A percentile compares a stretch with the other conserved stretches of the same genome.
These are phyloP conservation scores for Cyclospora cayetanensis DNA, from an alignment of 169 alveolate genomes.

Conservation along the genomic window DNA sequence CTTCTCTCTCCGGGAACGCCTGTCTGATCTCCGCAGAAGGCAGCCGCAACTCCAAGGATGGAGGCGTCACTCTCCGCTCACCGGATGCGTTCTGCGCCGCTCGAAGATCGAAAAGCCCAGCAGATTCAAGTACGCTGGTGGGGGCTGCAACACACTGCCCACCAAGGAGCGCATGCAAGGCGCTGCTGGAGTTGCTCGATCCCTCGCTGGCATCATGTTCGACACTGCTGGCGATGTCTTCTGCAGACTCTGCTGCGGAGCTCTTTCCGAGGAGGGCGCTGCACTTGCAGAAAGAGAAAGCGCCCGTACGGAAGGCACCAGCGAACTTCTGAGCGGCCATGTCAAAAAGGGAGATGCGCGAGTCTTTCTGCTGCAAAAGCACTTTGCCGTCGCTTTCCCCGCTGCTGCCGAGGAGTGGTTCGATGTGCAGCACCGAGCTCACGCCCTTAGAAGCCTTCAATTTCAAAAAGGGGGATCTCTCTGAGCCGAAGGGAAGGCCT, in stretches of 20 bases:
- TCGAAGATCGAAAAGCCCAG: neutral
- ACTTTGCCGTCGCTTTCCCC: slow-evolving; percentile 32
- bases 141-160: slow-evolving; percentile 24
- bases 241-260: too few relatives aligned
- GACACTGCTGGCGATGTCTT: neutral
- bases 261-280: too few relatives aligned
- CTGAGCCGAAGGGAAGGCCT: neutral
- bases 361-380: slow-evolving; percentile 36
- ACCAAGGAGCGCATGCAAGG: neutral
- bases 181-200: slow-evolving; percentile 1
- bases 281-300: slow-evolving; percentile 38
- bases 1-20: neutral
- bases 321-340: neutral
- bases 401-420: slow-evolving; percentile 12
- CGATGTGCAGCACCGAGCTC: slow-evolving; percentile 36
- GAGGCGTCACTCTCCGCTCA: neutral
- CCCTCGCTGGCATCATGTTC: neutral
- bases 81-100: neutral
- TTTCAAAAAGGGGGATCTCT: neutral
- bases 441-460: neutral
- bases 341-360: slow-evolving; percentile 22
- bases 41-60: neutral
- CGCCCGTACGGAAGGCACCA: neutral
- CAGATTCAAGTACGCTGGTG: neutral
- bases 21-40: neutral